phyloP scores from a whole-genome alignment of 306 rosid genomes.

The Purshia tridentata region DNA sequence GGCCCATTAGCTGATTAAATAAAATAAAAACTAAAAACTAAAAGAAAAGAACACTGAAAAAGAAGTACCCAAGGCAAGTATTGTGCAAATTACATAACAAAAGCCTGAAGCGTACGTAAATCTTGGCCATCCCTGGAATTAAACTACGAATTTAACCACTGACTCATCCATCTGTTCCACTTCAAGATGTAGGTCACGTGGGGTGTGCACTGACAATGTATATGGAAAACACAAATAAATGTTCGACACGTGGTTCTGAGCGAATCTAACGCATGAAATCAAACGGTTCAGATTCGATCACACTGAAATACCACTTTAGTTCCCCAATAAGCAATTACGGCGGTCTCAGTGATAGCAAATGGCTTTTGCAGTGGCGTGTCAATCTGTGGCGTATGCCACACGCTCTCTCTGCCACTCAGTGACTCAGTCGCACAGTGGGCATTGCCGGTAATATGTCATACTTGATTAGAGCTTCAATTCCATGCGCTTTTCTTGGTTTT shows the following conservation, averaged over 20 bases:
- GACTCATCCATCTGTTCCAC: background rate
- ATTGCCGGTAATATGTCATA: no score
- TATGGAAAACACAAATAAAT: background rate
- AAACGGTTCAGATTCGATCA: slow-evolving; percentile 14
- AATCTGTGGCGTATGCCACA: background rate
- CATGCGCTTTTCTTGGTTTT: no score
- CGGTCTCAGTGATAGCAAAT: no score
- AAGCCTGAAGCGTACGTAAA: no score
- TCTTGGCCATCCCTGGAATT: no score
- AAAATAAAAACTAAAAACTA: no score
- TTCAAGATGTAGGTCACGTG: background rate
- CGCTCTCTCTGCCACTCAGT: background rate
- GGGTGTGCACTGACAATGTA: background rate
- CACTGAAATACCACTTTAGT: background rate
- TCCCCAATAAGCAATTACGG: background rate
- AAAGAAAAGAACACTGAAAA: no score
- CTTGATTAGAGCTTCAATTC: no score
- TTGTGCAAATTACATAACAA: no score
- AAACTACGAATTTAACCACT: background rate
- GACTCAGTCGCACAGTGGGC: background rate
- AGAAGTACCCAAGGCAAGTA: no score
- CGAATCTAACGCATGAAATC: background rate
- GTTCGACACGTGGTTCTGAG: background rate
- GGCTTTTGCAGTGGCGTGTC: background rate
- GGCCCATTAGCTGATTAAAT: no score